Conservation (phyloP, 2,329 filamentous ascomycete species). For the Nemania sp. region DNA sequence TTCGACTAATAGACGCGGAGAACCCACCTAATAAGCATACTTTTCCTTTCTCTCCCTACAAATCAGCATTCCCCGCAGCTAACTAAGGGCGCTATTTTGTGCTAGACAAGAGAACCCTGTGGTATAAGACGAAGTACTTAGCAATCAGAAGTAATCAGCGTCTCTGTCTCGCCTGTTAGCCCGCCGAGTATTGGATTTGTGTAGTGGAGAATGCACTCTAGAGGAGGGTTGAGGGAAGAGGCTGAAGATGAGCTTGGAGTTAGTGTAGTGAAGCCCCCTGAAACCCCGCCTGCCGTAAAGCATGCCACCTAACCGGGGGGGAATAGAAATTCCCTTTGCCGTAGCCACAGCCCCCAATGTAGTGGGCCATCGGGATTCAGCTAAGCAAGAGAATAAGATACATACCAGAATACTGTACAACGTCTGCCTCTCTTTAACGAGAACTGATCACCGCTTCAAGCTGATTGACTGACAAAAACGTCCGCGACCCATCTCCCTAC, state of each 20-base stretch:
- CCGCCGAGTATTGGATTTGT: too few relatives aligned
- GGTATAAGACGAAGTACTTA: too few relatives aligned
- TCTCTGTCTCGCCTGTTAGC: too few relatives aligned
- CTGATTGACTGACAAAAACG: neutral
- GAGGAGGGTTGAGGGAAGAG: slow-evolving; percentile 1
- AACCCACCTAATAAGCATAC: slow-evolving; percentile 20
- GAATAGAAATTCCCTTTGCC: too few relatives aligned
- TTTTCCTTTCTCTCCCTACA: neutral
- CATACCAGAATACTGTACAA: neutral
- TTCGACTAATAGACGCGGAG: slow-evolving; percentile 5
- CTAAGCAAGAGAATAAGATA: neutral
- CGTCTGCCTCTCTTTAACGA: neutral
- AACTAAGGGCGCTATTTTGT: neutral
- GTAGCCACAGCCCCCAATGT: neutral
- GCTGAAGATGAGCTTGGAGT: slow-evolving; percentile 6
- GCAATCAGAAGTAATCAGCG: slow-evolving; percentile 1
- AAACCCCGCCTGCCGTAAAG: too few relatives aligned
- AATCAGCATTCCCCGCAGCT: slow-evolving; percentile 14
- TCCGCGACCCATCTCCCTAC: slow-evolving; percentile 2
- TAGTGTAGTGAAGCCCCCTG: slow-evolving; percentile 4
- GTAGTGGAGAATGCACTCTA: slow-evolving; percentile 12
- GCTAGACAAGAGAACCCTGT: too few relatives aligned
- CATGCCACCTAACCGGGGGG: too few relatives aligned
- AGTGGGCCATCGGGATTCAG: neutral
- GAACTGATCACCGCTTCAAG: neutral